Evolutionary conservation across 176 grass and related monocot species (phyloP).

Genomic region (Canna indica): DNA sequence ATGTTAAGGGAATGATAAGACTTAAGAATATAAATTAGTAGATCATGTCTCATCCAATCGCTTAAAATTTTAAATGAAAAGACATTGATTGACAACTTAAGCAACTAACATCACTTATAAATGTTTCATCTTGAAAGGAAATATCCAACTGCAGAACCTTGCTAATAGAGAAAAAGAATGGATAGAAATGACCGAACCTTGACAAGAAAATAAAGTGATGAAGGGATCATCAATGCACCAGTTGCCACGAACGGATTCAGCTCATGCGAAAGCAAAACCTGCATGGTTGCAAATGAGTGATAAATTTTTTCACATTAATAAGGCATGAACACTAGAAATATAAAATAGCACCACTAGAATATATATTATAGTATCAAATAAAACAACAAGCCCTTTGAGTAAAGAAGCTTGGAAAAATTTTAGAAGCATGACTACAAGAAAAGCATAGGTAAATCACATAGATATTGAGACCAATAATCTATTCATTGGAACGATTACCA

Average conservation of each 20-base stretch:
- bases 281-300: slow-evolving; percentile 23
- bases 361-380: neutral
- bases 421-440: too few relatives aligned
- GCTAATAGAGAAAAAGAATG: slow-evolving; percentile 8
- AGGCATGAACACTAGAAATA: slow-evolving; percentile 23
- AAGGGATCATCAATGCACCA: slow-evolving; percentile 79
- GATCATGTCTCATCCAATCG: too few relatives aligned
- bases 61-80: too few relatives aligned
- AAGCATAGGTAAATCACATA: neutral
- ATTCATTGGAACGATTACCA: too few relatives aligned
- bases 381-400: neutral
- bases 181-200: slow-evolving; percentile 46
- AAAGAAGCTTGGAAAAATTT: neutral
- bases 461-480: neutral
- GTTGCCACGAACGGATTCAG: slow-evolving; percentile 57
- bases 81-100: too few relatives aligned
- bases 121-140: neutral
- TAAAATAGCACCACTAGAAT: slow-evolving; percentile 9
- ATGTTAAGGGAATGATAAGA: too few relatives aligned
- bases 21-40: too few relatives aligned
- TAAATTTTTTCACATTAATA: neutral
- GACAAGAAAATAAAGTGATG: slow-evolving; percentile 87
- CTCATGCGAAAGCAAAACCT: slow-evolving; percentile 82
- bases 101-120: too few relatives aligned
- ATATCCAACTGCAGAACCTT: neutral